These are phyloP conservation scores for Ilyonectria mors-panacis DNA, from an alignment of 2,329 filamentous ascomycete species.

Conservation along the genomic window DNA sequence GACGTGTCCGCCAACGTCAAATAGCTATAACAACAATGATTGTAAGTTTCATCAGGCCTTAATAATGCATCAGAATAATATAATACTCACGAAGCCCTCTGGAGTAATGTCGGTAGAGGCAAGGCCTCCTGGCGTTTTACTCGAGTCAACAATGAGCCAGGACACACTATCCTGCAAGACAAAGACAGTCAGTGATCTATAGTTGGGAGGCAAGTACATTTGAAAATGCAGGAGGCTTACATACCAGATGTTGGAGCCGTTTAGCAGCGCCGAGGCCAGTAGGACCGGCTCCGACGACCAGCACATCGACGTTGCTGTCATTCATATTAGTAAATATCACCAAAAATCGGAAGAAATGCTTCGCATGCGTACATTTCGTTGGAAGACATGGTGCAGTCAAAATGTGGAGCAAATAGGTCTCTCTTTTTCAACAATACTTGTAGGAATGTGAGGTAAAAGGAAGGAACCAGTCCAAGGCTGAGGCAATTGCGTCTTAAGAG, in stretches of 20 bases:
- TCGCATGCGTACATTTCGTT: neutral
- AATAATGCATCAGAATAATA: neutral
- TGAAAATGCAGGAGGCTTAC: conserved; percentile 49
- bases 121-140: conserved; percentile 92
- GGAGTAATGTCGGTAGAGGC: conserved; percentile 95
- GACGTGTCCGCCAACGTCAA: conserved; percentile 98
- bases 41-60: conserved; percentile 30
- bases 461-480: neutral
- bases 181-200: conserved; percentile 33
- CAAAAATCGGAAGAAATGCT: neutral
- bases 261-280: conserved; percentile 98
- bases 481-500: neutral
- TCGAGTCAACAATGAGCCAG: conserved; percentile 96
- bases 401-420: neutral
- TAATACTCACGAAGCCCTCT: conserved; percentile 91
- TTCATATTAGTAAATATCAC: neutral
- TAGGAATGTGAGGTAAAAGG: neutral
- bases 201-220: neutral
- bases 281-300: conserved; percentile 97
- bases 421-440: neutral
- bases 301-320: conserved; percentile 89
- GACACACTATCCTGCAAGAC: conserved; percentile 83
- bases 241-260: conserved; percentile 94
- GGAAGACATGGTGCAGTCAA: neutral
- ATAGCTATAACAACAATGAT: conserved; percentile 74